Base-by-base conservation (phyloP, 2,329 filamentous ascomycete species). In the Lasiodiplodia citricola region DNA sequence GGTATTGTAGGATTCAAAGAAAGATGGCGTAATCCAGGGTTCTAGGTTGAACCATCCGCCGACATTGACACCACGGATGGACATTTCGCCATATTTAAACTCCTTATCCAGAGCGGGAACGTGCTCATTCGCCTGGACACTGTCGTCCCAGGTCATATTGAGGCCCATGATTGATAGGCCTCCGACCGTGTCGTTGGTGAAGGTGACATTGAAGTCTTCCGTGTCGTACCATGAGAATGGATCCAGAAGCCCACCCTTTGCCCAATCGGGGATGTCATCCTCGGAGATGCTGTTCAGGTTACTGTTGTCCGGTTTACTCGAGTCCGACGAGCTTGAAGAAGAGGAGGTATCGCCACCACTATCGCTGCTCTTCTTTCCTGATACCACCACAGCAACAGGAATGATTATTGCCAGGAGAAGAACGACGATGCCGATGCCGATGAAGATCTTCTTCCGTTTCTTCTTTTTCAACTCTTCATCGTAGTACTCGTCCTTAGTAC, bases 41-140 rank as follows among this genome's bases (percentile, higher is more conserved):
- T 99, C 96, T 14, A 99, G 83, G 2, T 91, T 92, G 1, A 99
- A 87, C 96, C 96, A 99, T 14, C 96, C 96, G 63, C 96, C 96
- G 1, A 98, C 78, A 74, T 97, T 98, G 44, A 98, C 93, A 0
- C 96, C 96, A 7, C 95, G 89, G 28, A 96, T 93, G 2, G 94
- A 94, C 67, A 86, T 89, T 25, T 87, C 88, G 2, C 89, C 87
- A 74, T 98, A 99, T 2, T 90, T 89, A 87, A 95, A 97, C 1
- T 85, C 75, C 70, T 94, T 85, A 72, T 93, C 87, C 7, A 99
- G 84, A 1, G 93, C 84, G 0, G 94, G 92, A 0, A 96, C 93
- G 38, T 93, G 89, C 21, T 88, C 84, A 77, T 98, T 98, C 14
- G 94, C 90, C 72, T 85, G 84, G 2, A 87, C 84, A 28, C 90